phyloP scores from a whole-genome alignment of 306 rosid genomes.

The Neltuma alba region DNA sequence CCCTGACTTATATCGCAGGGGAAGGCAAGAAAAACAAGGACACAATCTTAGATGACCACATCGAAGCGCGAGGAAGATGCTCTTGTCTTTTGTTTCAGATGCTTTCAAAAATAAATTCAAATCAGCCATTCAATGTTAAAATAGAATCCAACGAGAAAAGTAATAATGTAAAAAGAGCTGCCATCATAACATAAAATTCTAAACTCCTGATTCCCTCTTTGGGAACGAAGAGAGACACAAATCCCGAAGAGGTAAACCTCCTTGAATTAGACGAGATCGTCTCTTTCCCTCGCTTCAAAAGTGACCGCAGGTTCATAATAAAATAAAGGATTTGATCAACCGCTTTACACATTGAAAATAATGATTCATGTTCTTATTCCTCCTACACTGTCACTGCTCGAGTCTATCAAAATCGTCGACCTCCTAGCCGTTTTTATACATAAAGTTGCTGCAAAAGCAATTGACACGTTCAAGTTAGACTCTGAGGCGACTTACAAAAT shows the following conservation, averaged over 20 bases:
- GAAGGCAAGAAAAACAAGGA: background rate
- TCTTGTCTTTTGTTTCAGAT: too few species aligned
- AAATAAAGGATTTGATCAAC: conserved; percentile 37
- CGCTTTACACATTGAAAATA: conserved; percentile 64
- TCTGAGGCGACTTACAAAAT: background rate
- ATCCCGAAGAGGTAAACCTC: conserved; percentile 12
- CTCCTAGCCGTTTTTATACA: conserved; percentile 72
- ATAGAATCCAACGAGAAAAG: background rate
- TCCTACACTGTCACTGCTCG: conserved; percentile 70
- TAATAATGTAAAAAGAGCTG: background rate
- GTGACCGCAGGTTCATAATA: conserved; percentile 14
- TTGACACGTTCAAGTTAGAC: conserved; percentile 24
- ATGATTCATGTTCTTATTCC: conserved; percentile 39
- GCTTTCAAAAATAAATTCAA: conserved; percentile 16
- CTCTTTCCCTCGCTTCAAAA: conserved; percentile 40
- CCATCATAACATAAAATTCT: conserved; percentile 36
- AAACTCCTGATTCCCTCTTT: conserved; percentile 34
- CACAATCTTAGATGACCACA: background rate
- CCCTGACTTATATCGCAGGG: background rate
- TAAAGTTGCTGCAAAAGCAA: conserved; percentile 67
- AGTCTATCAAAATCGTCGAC: conserved; percentile 80
- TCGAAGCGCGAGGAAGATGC: background rate
- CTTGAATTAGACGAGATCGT: conserved; percentile 42
- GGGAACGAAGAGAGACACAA: conserved; percentile 35
- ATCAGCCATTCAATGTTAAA: background rate